Evolutionary conservation across 2,329 filamentous ascomycete genomes (phyloP).

Genomic region (Claviceps sp.): DNA sequence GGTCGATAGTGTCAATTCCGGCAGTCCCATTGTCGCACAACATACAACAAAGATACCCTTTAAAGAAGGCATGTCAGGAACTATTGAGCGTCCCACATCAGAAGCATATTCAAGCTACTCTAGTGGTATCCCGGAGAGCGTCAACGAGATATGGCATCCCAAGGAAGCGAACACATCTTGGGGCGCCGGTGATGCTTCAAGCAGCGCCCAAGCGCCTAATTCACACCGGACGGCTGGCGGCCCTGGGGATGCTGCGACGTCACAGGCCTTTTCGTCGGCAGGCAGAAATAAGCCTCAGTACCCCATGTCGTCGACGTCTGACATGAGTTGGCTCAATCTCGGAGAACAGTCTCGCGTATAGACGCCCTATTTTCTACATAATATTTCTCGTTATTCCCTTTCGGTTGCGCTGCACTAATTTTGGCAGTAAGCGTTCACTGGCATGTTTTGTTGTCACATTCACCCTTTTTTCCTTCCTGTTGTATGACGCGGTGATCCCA

Average conservation of each 20-base stretch:
- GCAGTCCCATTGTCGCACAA: slow-evolving; percentile 55
- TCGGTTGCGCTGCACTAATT: background rate
- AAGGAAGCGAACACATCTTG: slow-evolving; percentile 31
- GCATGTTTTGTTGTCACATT: background rate
- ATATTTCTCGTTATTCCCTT: background rate
- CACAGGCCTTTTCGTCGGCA: slow-evolving; percentile 18
- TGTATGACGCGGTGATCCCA: background rate
- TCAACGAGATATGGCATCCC: slow-evolving; percentile 43
- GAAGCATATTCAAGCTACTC: slow-evolving; percentile 42
- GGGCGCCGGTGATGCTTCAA: slow-evolving; percentile 36
- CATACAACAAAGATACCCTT: slow-evolving; percentile 37
- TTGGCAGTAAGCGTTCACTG: background rate
- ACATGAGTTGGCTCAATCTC: slow-evolving; percentile 74
- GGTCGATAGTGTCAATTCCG: slow-evolving; percentile 53
- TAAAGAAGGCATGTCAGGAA: slow-evolving; percentile 45
- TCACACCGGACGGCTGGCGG: slow-evolving; percentile 27
- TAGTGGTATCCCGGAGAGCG: slow-evolving; percentile 52
- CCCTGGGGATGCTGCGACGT: slow-evolving; percentile 19
- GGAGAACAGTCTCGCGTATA: slow-evolving; percentile 29
- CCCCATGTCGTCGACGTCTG: slow-evolving; percentile 36
- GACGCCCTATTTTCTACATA: background rate
- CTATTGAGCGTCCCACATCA: slow-evolving; percentile 45
- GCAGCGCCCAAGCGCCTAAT: slow-evolving; percentile 36
- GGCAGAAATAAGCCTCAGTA: slow-evolving; percentile 38
- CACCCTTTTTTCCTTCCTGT: background rate